Percentiles rank a stretch among this genome's conserved stretches.
Evolutionary conservation across 192 early-diverging fungal genomes (phyloP).

Genomic region (Funneliformis geosporum): DNA sequence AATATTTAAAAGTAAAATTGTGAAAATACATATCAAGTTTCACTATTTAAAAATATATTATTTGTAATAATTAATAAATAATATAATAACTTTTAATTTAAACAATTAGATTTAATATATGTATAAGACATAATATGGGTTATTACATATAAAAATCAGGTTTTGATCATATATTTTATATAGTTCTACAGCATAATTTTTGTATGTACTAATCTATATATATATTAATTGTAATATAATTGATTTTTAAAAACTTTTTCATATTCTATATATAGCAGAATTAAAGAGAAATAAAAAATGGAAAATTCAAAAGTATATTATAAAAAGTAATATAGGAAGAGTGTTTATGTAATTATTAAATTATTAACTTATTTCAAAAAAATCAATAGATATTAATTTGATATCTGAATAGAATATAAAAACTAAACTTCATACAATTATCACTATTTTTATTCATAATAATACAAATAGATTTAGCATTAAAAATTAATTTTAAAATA

Average conservation of each 20-base stretch:
- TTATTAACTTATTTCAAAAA: constrained; percentile 13
- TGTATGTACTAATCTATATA: no score
- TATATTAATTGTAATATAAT: background rate
- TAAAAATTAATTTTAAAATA: background rate
- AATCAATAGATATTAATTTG: constrained; percentile 5
- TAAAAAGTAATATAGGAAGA: background rate
- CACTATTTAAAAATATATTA: background rate
- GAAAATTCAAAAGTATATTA: constrained; percentile 3
- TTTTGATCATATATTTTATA: no score
- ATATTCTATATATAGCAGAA: constrained; percentile 3
- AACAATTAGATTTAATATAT: background rate
- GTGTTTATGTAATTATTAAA: background rate
- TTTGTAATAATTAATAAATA: background rate
- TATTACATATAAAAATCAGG: no score
- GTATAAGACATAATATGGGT: background rate
- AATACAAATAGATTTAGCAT: no score
- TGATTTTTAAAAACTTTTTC: constrained; percentile 3
- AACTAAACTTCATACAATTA: constrained; percentile 8
- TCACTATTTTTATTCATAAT: no score
- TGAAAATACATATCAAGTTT: background rate
- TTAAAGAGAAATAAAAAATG: constrained; percentile 5
- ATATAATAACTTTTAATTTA: no score
- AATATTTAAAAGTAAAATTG: background rate
- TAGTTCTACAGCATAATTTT: no score
- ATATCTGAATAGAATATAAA: background rate